phyloP scores from a whole-genome alignment of 176 grass and related monocot genomes.

The Ampelocalamus luodianensis region DNA sequence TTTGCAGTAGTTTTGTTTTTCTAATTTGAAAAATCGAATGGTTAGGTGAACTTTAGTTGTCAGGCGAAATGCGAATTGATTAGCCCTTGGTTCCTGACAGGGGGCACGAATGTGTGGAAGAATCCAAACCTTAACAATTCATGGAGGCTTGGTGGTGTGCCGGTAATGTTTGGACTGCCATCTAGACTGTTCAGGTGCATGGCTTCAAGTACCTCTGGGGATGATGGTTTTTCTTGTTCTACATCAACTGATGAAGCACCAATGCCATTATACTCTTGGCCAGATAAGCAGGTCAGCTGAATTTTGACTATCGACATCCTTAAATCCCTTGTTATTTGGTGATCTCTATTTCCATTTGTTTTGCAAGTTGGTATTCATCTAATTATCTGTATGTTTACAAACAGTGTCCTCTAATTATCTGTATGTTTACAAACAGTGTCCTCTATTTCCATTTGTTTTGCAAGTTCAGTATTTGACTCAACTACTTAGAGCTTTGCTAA shows the following conservation, averaged over 20 bases:
- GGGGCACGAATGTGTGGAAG: constrained; percentile 22
- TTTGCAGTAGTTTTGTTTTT: background rate
- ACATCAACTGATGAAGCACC: constrained; percentile 58
- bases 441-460: no score
- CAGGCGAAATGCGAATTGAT: background rate
- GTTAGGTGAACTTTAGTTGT: background rate
- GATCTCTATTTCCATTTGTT: background rate
- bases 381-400: background rate
- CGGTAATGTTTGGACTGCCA: constrained; percentile 40
- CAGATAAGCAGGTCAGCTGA: constrained; percentile 75
- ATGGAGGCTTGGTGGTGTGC: constrained; percentile 51
- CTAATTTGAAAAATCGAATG: background rate
- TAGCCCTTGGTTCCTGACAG: constrained; percentile 42
- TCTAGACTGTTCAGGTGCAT: constrained; percentile 52
- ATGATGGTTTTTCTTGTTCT: constrained; percentile 44
- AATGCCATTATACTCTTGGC: constrained; percentile 65
- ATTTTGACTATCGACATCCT: constrained; percentile 18
- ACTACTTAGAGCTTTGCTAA: background rate
- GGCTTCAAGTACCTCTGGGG: constrained; percentile 49
- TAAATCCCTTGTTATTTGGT: background rate
- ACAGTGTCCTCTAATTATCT: background rate
- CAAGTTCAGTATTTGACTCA: background rate
- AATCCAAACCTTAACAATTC: constrained; percentile 44
- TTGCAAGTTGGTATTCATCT: background rate
- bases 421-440: background rate